These are phyloP conservation scores for Cercophora sp. DNA, from an alignment of 495 filamentous ascomycete species.

Conservation along the genomic window DNA sequence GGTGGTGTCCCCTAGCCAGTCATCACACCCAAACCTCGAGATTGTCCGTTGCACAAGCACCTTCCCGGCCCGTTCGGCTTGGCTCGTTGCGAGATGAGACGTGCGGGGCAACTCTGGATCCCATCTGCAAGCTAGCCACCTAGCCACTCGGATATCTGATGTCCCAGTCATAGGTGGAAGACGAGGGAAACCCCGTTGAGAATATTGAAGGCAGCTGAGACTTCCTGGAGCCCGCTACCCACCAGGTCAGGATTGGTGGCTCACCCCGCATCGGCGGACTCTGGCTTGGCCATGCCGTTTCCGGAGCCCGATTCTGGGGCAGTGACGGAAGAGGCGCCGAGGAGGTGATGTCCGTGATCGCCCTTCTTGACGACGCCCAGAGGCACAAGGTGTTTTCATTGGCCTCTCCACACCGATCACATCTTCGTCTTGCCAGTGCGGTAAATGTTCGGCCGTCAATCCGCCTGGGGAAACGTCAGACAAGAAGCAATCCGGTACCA, in stretches of 20 bases:
- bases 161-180: no score
- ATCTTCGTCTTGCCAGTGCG: no score
- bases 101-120: background rate
- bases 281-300: constrained; percentile 2
- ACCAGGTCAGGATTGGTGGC: background rate
- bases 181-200: no score
- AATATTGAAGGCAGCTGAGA: no score
- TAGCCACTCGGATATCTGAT: no score
- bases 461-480: no score
- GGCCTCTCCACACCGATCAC: no score
- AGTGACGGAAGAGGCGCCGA: constrained; percentile 10
- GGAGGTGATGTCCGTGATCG: constrained; percentile 3
- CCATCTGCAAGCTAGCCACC: no score
- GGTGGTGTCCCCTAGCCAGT: background rate
- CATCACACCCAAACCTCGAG: background rate
- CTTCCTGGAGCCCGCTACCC: no score
- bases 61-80: background rate
- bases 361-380: constrained; percentile 8
- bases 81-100: background rate
- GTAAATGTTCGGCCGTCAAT: no score
- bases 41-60: background rate
- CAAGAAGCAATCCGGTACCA: no score
- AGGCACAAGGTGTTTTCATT: background rate
- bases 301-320: background rate
- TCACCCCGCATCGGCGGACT: constrained; percentile 5